Base-by-base conservation (phyloP, 495 filamentous ascomycete species). In the Aspergillus avenaceus region DNA sequence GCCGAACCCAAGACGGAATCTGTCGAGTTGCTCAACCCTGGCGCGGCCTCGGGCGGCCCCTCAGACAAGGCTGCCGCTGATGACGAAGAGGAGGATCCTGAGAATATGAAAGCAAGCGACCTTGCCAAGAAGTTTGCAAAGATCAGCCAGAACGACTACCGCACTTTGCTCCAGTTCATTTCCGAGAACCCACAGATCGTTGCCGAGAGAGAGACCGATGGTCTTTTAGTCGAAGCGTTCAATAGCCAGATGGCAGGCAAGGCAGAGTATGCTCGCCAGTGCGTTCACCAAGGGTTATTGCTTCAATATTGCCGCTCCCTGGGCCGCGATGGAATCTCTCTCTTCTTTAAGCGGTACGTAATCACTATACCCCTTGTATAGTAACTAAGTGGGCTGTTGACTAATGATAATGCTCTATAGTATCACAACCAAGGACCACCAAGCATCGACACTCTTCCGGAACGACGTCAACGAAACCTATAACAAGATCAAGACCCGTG, bases 381-480 rank as follows among this genome's bases (percentile, higher is more conserved):
- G 16, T 26, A 23, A 22, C 3, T 26, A 16, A 2, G 32, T n/a
- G 23, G 27, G 21, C 2, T 8, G 29, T 21, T 41, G 6, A 32
- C 28, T 28, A 38, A 48, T 59, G 59, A 54, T 26, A 9, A 9
- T 23, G 14, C 5, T 13, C n/a, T 26, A 2, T 44, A 89, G 90
- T 46, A 90, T 98, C 61, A 90, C 87, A n/a, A 97, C 88, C 11
- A 81, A 81, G 46, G 87, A 84, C 25, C 93, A 98, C 72, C 87
- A 96, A 69, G 95, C 93, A n/a, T 82, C 85, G 53, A 88, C 86
- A 28, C 75, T 97, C 25, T 98, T 98, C 77, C 80, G 76, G 50
- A 92, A 97, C 63, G 93, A 98, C 64, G 92, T 98, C 45, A 82
- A 87, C 53, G 80, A 81, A 22, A 97, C 91, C 28, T 96, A 93